Conservation (phyloP, 345 rosid genomes). For the Eucalyptus dawsonii region DNA sequence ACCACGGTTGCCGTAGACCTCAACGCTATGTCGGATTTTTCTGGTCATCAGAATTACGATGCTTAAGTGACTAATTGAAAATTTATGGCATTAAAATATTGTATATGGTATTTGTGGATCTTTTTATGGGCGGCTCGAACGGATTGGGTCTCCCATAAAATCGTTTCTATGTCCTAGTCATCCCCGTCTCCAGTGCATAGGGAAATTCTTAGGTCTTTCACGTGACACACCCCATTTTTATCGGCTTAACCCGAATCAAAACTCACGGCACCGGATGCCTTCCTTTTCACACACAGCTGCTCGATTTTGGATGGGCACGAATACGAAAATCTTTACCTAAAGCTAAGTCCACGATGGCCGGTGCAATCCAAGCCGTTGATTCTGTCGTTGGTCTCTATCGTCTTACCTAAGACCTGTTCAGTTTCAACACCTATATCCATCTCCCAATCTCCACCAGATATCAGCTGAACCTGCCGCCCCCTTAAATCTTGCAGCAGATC, state of each 20-base stretch:
- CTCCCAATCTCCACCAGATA: neutral
- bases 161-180: neutral
- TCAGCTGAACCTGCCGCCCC: neutral
- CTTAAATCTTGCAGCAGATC: neutral
- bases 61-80: neutral
- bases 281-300: no score
- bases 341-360: neutral
- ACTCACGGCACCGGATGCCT: neutral
- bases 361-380: neutral
- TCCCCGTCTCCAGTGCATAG: neutral
- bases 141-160: no score
- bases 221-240: neutral
- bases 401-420: neutral
- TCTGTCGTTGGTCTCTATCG: neutral
- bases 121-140: no score
- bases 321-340: neutral
- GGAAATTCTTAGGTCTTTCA: neutral
- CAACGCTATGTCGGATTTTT: neutral
- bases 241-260: neutral
- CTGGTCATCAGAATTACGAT: neutral
- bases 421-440: neutral
- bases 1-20: neutral
- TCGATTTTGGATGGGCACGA: no score
- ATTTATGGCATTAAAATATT: no score
- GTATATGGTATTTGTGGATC: no score